Base-by-base conservation (phyloP, 371 early-diverging fungal species). In the Rhizopus arrhizus region DNA sequence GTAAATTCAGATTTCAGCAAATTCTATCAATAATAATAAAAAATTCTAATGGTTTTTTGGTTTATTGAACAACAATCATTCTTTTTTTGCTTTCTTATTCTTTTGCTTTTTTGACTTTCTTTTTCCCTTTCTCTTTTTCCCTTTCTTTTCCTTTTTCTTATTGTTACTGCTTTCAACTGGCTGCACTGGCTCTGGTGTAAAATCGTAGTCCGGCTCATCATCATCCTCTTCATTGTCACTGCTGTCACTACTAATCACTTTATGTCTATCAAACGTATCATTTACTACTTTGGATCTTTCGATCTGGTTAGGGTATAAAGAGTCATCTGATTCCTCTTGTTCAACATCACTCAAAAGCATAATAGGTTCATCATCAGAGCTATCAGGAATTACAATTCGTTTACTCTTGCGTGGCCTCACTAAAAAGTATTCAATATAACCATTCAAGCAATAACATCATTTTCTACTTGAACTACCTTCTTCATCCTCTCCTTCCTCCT, bases 1-100 rank as follows among this genome's bases (percentile, higher is more conserved):
- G 77, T 80, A 77, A 70, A 76, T 22, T 22, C 22, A 22, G 22
- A 22, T 22, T 61, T n/a, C 11, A 53, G 33, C 55, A 31, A 36
- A 40, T 22, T 40, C 43, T 43, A n/a, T 43, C 15, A 6, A 43
- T 43, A n/a, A 43, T 43, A 43, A 43, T 13, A 6, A 43, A 43
- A 13, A 11, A 13, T 48, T 48, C 13, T 13, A 38, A 38, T 38
- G 40, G 40, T 11, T 38, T 38, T 38, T 38, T 13, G 40, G 11
- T 38, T 38, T 38, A 38, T 38, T 11, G 11, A 38, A 11, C 40
- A 38, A 5, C 8, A 11, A 6, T 38, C 13, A 38, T 38, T 38
- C 11, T 38, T 38, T 38, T 38, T 38, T 8, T 38, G 38, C 38
- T 13, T 38, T 38, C 40, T 38, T 38, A 13, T 38, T 38, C 6